Base-by-base conservation (phyloP, 108 stramenopile genomes). In the Poteriospumella lacustris region DNA sequence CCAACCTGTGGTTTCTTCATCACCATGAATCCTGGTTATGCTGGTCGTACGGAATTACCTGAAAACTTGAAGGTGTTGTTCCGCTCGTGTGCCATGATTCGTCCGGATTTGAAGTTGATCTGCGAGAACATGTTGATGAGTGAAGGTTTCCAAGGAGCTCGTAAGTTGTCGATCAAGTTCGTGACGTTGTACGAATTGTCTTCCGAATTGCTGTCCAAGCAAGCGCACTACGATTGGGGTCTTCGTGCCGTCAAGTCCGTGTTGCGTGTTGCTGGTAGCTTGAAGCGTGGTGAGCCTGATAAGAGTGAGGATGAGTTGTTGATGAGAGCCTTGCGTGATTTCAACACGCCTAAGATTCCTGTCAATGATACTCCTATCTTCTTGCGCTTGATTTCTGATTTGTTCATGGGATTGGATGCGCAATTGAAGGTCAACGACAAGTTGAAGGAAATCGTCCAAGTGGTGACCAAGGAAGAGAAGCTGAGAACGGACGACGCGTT, bases 121-220 rank as follows among this genome's bases (percentile, higher is more conserved):
- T 91, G 91, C 78, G 93, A 94, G 79, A 94, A 94, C 81, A 94
- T 94, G 93, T 86, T 94, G 34, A 93, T 94, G 93, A 88, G 91
- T 19, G 93, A 94, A 78, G 93, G 93, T 26, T 94, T 94, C 72
- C 91, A 93, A 80, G 90, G 87, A 15, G 93, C 93, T 5, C 87
- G 91, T n/a, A 81, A 83, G 5, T 82, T 94, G 31, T 89, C 92
- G 26, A 89, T 94, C 59, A 94, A 94, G 78, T 93, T 94, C 76
- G 92, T 93, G 41, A 94, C 92, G 0, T 82, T 94, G 12, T 94
- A 94, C 75, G 88, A 92, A 75, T 83, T 94, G 42, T 89, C 89
- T 24, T 90, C 90, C 9, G 90, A 91, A 36, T 82, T 94, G 3
- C 84, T 94, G 29, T 91, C 91, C 24, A 92, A 92, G 79, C 93